These are phyloP conservation scores for Fusarium penzigii DNA, from an alignment of 2,329 filamentous ascomycete genomes.

Conservation along the genomic window DNA sequence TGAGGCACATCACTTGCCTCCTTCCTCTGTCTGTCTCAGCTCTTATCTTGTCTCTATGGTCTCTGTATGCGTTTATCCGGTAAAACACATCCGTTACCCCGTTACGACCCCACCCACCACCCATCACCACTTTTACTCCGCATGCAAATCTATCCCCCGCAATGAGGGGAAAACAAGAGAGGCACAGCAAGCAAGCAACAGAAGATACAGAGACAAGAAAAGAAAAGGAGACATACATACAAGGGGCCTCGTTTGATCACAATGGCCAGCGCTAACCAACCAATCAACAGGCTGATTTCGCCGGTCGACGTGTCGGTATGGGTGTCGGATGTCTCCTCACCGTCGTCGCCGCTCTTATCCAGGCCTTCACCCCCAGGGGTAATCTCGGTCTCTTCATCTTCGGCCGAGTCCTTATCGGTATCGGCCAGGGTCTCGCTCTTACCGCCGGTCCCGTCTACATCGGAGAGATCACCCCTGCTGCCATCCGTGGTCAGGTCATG, in stretches of 20 bases:
- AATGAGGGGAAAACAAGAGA: too few species aligned
- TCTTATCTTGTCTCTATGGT: not conserved
- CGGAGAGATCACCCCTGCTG: slow-evolving; percentile 63
- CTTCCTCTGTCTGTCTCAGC: slow-evolving; percentile 9
- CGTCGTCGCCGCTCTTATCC: slow-evolving; percentile 68
- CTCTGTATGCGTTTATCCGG: not conserved
- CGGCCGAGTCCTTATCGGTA: slow-evolving; percentile 67
- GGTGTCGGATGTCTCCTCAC: slow-evolving; percentile 63
- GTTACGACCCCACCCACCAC: not conserved
- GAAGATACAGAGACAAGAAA: too few species aligned
- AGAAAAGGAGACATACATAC: too few species aligned
- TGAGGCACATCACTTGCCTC: not conserved
- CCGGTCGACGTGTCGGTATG: slow-evolving; percentile 67
- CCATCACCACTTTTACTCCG: not conserved
- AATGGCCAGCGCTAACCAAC: slow-evolving; percentile 15
- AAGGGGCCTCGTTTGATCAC: not conserved
- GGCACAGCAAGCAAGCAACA: too few species aligned
- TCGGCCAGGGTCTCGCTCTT: slow-evolving; percentile 69
- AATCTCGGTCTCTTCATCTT: slow-evolving; percentile 68
- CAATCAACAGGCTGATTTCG: slow-evolving; percentile 49
- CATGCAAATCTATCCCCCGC: too few species aligned
- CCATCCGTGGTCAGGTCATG: slow-evolving; percentile 68
- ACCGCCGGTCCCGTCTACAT: slow-evolving; percentile 72
- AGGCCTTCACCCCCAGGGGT: slow-evolving; percentile 62
- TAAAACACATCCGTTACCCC: not conserved